Evolutionary conservation across 2,329 filamentous ascomycete genomes (phyloP).

Genomic region (Acephala macrosclerotiorum): DNA sequence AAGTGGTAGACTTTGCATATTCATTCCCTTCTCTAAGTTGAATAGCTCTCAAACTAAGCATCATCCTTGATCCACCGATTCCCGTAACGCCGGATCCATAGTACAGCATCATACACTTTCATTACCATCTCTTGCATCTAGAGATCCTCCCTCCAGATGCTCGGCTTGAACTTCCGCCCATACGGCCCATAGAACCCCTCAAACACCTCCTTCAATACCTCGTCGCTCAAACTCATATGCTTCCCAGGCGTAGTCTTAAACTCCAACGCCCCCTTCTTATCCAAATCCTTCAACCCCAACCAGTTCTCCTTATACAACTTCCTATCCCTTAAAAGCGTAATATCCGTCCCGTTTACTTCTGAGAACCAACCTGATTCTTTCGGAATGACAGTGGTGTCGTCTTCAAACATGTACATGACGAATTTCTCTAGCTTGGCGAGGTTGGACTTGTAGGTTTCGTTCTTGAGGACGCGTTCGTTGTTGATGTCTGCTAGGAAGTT

Average conservation of each 20-base stretch:
- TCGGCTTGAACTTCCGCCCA: slow-evolving; percentile 36
- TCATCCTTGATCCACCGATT: neutral
- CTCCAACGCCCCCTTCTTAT: slow-evolving; percentile 78
- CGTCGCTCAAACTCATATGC: slow-evolving; percentile 82
- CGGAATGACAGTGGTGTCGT: slow-evolving; percentile 86
- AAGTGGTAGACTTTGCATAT: neutral
- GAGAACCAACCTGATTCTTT: slow-evolving; percentile 93
- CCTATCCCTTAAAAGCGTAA: slow-evolving; percentile 72
- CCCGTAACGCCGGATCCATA: neutral
- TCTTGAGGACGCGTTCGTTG: slow-evolving; percentile 84
- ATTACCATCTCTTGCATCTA: neutral
- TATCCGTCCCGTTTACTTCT: slow-evolving; percentile 77
- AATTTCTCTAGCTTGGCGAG: slow-evolving; percentile 76
- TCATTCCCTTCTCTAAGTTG: neutral
- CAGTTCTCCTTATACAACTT: slow-evolving; percentile 89
- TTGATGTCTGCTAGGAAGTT: slow-evolving; percentile 97
- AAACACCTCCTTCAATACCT: slow-evolving; percentile 59
- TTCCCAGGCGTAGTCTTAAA: slow-evolving; percentile 77
- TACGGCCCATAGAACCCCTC: slow-evolving; percentile 52
- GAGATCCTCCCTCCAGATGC: neutral
- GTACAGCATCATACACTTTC: slow-evolving; percentile 7
- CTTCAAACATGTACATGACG: slow-evolving; percentile 88
- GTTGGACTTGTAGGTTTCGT: slow-evolving; percentile 74
- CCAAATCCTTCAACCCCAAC: slow-evolving; percentile 83
- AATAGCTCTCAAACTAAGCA: neutral